A percentile compares a stretch with the other conserved stretches of the same genome.
These are phyloP conservation scores for Trypanosomatidae sp. DNA, from an alignment of 208 protist genomes.

Conservation along the genomic window DNA sequence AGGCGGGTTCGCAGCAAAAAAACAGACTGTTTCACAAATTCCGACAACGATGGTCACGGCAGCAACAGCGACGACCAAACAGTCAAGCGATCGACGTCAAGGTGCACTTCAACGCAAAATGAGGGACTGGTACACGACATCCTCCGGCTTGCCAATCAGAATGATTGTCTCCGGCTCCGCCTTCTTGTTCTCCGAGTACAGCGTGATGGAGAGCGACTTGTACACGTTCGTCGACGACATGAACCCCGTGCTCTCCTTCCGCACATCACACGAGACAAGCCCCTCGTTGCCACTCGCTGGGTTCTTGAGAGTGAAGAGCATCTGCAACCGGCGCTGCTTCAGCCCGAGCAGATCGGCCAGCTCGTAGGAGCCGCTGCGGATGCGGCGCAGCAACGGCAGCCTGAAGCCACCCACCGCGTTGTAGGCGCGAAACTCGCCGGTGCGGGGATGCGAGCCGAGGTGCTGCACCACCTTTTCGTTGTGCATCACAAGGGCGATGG, in stretches of 20 bases:
- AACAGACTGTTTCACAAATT: too few relatives aligned
- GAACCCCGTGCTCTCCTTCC: conserved; percentile 70
- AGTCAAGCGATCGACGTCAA: too few relatives aligned
- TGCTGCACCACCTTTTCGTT: conserved; percentile 79
- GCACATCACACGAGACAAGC: conserved; percentile 82
- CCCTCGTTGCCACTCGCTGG: conserved; percentile 64
- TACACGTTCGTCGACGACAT: conserved; percentile 75
- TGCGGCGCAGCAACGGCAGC: conserved; percentile 78
- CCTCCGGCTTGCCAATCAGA: conserved; percentile 82
- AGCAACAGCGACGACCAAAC: too few relatives aligned
- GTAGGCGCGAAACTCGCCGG: conserved; percentile 86
- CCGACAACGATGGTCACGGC: too few relatives aligned
- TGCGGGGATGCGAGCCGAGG: conserved; percentile 78
- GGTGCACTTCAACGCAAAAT: conserved; percentile 27
- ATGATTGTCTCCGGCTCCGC: conserved; percentile 80
- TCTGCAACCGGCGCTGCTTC: conserved; percentile 80
- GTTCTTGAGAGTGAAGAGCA: conserved; percentile 87
- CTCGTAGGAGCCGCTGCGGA: conserved; percentile 86
- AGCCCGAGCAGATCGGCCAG: conserved; percentile 78
- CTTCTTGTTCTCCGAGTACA: conserved; percentile 44
- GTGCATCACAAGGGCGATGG: conserved; percentile 83
- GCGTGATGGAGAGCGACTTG: conserved; percentile 75
- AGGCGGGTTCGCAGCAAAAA: too few relatives aligned
- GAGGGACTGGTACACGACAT: conserved; percentile 71
- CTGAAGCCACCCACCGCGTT: conserved; percentile 72